These are phyloP conservation scores for Trametes maxima DNA, from an alignment of 768 basidiomycete genomes.

Conservation along the genomic window DNA sequence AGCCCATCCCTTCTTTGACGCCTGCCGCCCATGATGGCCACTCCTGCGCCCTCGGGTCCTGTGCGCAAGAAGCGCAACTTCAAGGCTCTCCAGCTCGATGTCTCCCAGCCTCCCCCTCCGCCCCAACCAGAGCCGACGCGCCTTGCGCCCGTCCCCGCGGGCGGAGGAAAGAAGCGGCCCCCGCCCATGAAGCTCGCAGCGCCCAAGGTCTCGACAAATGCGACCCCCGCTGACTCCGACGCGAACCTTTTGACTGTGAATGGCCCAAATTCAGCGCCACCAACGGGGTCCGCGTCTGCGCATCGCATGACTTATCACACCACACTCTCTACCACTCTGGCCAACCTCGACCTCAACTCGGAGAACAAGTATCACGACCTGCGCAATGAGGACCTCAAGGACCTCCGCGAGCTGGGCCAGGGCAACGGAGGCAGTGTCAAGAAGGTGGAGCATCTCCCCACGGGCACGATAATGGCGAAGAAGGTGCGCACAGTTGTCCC, in stretches of 20 bases:
- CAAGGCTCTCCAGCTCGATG: conserved; percentile 79
- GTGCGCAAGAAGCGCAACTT: conserved; percentile 93
- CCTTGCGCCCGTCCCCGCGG: conserved; percentile 35
- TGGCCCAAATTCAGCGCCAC: conserved; percentile 54
- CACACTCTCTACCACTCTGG: conserved; percentile 80
- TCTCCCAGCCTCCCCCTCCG: conserved; percentile 45
- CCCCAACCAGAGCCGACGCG: conserved; percentile 42
- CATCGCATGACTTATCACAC: conserved; percentile 76
- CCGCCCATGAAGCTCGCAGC: conserved; percentile 83
- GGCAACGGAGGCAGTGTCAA: conserved; percentile 99
- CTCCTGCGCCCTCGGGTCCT: conserved; percentile 34
- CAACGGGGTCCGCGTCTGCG: conserved; percentile 52
- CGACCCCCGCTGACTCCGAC: conserved; percentile 38
- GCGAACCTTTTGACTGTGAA: conserved; percentile 52
- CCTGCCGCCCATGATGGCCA: conserved; percentile 8
- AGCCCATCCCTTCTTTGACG: neutral
- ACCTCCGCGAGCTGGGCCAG: conserved; percentile 88
- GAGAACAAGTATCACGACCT: conserved; percentile 82
- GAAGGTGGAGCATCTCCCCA: conserved; percentile 90
- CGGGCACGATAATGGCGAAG: conserved; percentile 95
- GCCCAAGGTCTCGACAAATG: conserved; percentile 53
- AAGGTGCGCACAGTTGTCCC: conserved; percentile 62
- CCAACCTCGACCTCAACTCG: conserved; percentile 82
- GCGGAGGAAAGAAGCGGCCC: conserved; percentile 67
- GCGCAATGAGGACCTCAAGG: conserved; percentile 86